These are phyloP conservation scores for Chionographis japonica DNA, from an alignment of 106 monocot species.

Conservation along the genomic window DNA sequence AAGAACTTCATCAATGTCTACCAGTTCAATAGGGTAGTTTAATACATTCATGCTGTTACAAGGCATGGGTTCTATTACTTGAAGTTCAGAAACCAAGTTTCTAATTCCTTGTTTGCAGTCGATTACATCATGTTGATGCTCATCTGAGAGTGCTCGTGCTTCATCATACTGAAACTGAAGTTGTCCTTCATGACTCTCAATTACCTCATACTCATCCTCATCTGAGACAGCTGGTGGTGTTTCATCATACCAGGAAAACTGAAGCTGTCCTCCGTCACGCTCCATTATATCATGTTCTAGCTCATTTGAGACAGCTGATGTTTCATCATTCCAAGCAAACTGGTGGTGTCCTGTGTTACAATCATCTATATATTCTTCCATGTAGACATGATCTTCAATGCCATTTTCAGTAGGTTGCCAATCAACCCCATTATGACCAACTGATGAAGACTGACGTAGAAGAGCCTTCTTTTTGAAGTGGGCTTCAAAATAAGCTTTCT, in stretches of 20 bases:
- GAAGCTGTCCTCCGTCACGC: conserved; percentile 2
- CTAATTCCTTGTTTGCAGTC: conserved; percentile 26
- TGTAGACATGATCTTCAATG: conserved; percentile 7
- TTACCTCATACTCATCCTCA: conserved; percentile 13
- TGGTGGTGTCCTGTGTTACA: conserved; percentile 12
- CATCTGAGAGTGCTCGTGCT: conserved; percentile 10
- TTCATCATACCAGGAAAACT: conserved; percentile 33
- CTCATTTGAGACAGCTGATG: conserved; percentile 22
- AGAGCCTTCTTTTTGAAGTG: conserved; percentile 72
- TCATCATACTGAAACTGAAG: conserved; percentile 26
- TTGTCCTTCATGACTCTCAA: conserved; percentile 2
- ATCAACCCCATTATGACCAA: conserved; percentile 19
- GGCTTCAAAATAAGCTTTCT: conserved; percentile 83
- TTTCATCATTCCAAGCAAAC: conserved; percentile 31
- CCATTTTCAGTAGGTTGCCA: conserved; percentile 19
- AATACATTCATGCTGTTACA: background rate
- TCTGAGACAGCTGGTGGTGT: conserved; percentile 15
- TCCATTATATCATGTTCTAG: conserved; percentile 24
- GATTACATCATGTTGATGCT: conserved; percentile 6
- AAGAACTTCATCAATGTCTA: conserved; percentile 8
- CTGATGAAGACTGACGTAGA: conserved; percentile 24
- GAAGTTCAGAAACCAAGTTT: background rate
- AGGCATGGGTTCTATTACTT: background rate
- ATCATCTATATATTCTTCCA: conserved; percentile 21
- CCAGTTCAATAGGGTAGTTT: conserved; percentile 2